Evolutionary conservation across 2,329 filamentous ascomycete genomes (phyloP), one percentile per base, ranked within the genome.

Genomic region (Colletotrichum orbiculare): DNA sequence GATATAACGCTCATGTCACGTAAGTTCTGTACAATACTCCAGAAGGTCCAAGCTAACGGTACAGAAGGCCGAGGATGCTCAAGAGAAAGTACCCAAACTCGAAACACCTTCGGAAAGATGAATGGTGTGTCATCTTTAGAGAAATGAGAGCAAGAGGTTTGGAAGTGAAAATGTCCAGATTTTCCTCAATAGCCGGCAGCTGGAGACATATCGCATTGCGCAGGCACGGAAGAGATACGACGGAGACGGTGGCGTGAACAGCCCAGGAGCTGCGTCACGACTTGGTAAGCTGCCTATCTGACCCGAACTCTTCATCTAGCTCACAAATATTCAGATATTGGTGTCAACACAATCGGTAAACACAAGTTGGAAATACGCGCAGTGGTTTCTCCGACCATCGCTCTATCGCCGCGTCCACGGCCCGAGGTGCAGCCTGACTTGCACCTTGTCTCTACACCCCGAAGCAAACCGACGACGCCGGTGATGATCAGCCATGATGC

Each of bases 331-430:
- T 13, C 17, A 57, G 54, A 57, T 6, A 12, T 56, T 8, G 54
- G 54, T 2, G 15, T 56, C 3, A 1, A 34, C 7, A 56, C 54
- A 0, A 10, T 54, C 2, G 25, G 33, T 6, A 35, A 54, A 17
- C 41, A 45, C 6, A n/a, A 41, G 3, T 15, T 54, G 11, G 52
- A 54, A 39, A 35, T 54, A 6, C 52, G 52, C 42, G 35, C 52
- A 9, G 25, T 41, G 13, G 8, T 9, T 6, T 9, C 6, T 8
- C 41, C 33, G 13, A 11, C 4, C 38, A 8, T 25, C 4, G 25
- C 39, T 37, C 6, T 6, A 3, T 45, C 3, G 1, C 7, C 52
- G 25, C 25, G 25, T 5, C 25, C 4, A 25, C 25, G 11, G 3
- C 25, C 10, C 42, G 15, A 6, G 10, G 2, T 12, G 11, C 13